These are phyloP conservation scores for Steccherinum ochraceum DNA, from an alignment of 768 basidiomycete species.

Conservation along the genomic window DNA sequence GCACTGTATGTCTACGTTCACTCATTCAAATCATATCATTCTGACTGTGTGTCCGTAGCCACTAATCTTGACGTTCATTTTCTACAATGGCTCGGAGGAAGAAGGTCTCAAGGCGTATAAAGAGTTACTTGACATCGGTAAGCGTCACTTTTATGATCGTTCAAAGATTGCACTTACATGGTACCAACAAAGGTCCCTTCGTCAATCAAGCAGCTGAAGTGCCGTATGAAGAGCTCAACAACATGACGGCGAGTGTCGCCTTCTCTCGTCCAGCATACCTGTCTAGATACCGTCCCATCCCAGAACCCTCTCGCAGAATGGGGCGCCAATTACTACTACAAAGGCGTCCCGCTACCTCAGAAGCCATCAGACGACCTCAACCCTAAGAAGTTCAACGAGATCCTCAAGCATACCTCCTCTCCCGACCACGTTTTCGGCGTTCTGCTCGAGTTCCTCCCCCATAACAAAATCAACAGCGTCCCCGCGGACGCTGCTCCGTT, in stretches of 20 bases:
- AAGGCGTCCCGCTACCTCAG: conserved; percentile 27
- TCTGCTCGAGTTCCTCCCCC: conserved; percentile 38
- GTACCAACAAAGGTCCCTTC: conserved; percentile 28
- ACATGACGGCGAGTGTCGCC: conserved; percentile 24
- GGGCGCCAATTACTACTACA: conserved; percentile 33
- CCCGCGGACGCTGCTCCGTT: conserved; percentile 32
- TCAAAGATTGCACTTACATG: background rate
- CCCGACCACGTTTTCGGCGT: conserved; percentile 22
- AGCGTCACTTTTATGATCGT: conserved; percentile 2
- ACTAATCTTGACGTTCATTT: conserved; percentile 9
- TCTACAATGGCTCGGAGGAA: conserved; percentile 41
- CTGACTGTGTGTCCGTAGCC: background rate
- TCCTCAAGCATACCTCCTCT: conserved; percentile 19
- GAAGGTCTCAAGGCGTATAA: conserved; percentile 38
- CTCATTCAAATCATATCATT: background rate
- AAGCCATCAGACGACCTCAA: conserved; percentile 19
- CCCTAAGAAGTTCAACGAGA: conserved; percentile 23
- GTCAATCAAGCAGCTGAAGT: conserved; percentile 33
- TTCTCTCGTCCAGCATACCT: background rate
- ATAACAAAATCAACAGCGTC: conserved; percentile 27
- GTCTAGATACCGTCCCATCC: background rate
- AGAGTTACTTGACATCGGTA: conserved; percentile 36
- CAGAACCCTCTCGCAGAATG: conserved; percentile 28
- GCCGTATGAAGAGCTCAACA: conserved; percentile 38
- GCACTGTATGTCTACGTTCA: conserved; percentile 22